Base-by-base conservation (phyloP, 225 moss, liverwort and hornwort species). In the Straminergon stramineum region DNA sequence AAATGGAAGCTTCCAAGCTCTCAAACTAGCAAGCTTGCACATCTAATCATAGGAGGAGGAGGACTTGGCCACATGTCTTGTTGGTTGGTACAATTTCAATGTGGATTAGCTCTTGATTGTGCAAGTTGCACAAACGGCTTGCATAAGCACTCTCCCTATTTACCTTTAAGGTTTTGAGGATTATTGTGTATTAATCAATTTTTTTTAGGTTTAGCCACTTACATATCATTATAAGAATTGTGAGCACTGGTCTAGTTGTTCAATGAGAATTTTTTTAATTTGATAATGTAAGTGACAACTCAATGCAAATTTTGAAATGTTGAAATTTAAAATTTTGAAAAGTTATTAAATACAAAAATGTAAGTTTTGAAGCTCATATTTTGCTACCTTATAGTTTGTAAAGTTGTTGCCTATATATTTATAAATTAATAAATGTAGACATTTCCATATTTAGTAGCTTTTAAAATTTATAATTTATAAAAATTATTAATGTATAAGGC, bases 381-480 rank as follows among this genome's bases (percentile, higher is more conserved):
- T n/a, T 68, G 0, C 7, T 68, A 21, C 7, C 12, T 21, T 7
- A 21, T 9, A 23, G 14, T 70, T 70, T 70, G 7, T 39, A 22
- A 70, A 70, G 6, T 41, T 70, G 15, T 70, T 41, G 8, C 41
- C 5, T 39, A 15, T 39, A 39, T 70, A 14, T 23, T 24, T 70
- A 14, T 15, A 41, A 24, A 70, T 39, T 23, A 13, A 7, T 0
- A 1, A 69, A 22, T 70, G 13, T 7, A n/a, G 4, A 23, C n/a
- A n/a, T 68, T 68, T 21, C 0, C 13, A 13, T 22, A 7, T 67
- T 21, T 37, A n/a, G n/a, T 20, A 0, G 0, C 6, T 68, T 2
- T 21, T 21, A 22, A 6, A 69, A n/a, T 22, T 37, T n/a, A 20
- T 20, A 14, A 11, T 37, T 67, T 67, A 0, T 37, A 21, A 37